Evolutionary conservation across 1,284 basidiomycete species (phyloP).

Genomic region (Ceratobasidium sp.): DNA sequence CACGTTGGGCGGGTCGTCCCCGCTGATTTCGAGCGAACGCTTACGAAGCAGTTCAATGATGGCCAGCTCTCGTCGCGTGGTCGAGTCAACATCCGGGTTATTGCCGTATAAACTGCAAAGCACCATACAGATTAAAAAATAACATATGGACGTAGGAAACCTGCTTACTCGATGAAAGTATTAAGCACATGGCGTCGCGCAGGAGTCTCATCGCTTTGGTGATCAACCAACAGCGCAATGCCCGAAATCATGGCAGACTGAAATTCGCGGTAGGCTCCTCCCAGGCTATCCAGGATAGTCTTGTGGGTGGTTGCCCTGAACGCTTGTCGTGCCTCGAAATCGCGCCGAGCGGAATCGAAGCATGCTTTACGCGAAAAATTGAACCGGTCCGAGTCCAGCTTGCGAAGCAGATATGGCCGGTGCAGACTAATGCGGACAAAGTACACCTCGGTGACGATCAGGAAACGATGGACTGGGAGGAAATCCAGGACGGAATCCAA

Average conservation of each 20-base stretch:
- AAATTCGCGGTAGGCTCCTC: slow-evolving; percentile 85
- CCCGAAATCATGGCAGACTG: slow-evolving; percentile 88
- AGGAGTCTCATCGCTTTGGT: slow-evolving; percentile 72
- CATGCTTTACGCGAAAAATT: slow-evolving; percentile 78
- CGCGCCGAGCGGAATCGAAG: slow-evolving; percentile 82
- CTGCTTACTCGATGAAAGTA: slow-evolving; percentile 76
- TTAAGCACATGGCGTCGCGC: slow-evolving; percentile 83
- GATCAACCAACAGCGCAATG: slow-evolving; percentile 83
- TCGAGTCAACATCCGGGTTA: slow-evolving; percentile 75
- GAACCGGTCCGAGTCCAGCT: slow-evolving; percentile 79
- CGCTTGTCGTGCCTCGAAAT: slow-evolving; percentile 75
- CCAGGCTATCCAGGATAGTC: slow-evolving; percentile 73
- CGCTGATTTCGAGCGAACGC: slow-evolving; percentile 31
- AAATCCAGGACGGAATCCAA: slow-evolving; percentile 75
- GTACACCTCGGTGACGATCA: slow-evolving; percentile 81
- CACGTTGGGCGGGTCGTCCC: slow-evolving; percentile 36
- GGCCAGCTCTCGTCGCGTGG: slow-evolving; percentile 80
- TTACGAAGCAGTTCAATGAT: slow-evolving; percentile 77
- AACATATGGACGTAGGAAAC: slow-evolving; percentile 37
- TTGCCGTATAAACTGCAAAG: slow-evolving; percentile 57
- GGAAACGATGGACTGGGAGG: slow-evolving; percentile 79
- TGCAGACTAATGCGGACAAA: slow-evolving; percentile 81
- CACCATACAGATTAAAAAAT: slow-evolving; percentile 45
- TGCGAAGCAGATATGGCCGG: slow-evolving; percentile 80
- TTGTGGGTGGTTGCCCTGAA: slow-evolving; percentile 72